These are phyloP conservation scores for Cadophora malorum DNA, from an alignment of 2,329 filamentous ascomycete species.

Conservation along the genomic window DNA sequence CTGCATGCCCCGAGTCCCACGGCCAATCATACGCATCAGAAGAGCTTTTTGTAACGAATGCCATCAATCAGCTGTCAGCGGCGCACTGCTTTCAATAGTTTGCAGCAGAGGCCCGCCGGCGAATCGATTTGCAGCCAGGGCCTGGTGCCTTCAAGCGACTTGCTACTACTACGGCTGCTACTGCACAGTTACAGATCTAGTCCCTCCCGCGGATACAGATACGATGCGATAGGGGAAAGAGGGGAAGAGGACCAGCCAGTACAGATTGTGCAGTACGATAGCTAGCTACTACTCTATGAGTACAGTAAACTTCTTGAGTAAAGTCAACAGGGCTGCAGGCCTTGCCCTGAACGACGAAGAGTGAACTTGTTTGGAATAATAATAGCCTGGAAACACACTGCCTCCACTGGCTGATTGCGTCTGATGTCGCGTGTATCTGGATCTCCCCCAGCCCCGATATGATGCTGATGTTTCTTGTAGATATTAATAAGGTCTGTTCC, in stretches of 20 bases:
- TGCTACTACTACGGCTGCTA: background rate
- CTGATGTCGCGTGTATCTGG: constrained; percentile 25
- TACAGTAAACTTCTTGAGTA: background rate
- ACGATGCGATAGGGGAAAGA: constrained; percentile 6
- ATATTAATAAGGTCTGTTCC: constrained; percentile 33
- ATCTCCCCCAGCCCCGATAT: constrained; percentile 9
- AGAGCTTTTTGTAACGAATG: constrained; percentile 16
- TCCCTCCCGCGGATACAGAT: background rate
- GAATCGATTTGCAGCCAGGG: background rate
- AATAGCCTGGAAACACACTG: constrained; percentile 10
- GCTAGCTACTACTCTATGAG: too few species aligned
- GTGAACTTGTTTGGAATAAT: constrained; percentile 13
- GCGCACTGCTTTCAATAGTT: constrained; percentile 19
- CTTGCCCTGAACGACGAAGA: constrained; percentile 11
- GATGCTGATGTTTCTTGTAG: constrained; percentile 29
- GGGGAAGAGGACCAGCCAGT: background rate
- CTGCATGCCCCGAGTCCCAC: background rate
- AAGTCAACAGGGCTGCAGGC: background rate
- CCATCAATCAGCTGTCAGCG: constrained; percentile 22
- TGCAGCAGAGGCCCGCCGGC: constrained; percentile 7
- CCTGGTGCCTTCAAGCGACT: background rate
- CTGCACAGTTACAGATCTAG: constrained; percentile 3
- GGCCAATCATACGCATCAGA: constrained; percentile 21
- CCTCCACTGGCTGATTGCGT: constrained; percentile 22
- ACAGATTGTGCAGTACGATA: background rate